Base-by-base conservation (phyloP, 2,329 filamentous ascomycete genomes). In the Bertia moriformis region DNA sequence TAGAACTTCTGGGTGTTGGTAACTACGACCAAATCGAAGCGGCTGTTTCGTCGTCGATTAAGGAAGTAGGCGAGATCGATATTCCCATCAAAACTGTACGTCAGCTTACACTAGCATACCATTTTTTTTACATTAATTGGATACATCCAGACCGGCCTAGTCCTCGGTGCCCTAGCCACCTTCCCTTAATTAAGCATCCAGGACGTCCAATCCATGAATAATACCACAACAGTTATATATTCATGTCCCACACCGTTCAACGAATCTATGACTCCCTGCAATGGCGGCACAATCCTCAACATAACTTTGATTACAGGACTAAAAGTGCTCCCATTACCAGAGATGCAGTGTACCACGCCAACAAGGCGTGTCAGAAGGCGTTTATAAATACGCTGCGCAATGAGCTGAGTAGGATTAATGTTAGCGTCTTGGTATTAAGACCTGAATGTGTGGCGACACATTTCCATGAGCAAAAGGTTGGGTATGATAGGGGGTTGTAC, bases 361-460 rank as follows among this genome's bases (percentile, higher is more conserved):
- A 52, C 43, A 68, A 67, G 44, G 62, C 64, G 1, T 55, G 51
- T 2, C 62, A 65, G 39, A 65, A 70, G 40, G 66, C 51, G 0
- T 69, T 71, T 43, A 63, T 61, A 0, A 68, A 71, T 40, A 56
- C 58, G 1, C 53, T 71, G 7, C 51, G 66, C 1, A 66, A 56
- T n/a, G 69, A 73, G 47, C 46, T 68, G 5, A 49, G 44, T 17
- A 60, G 57, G 3, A 65, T 62, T 0, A 59, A 66, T 43, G 64
- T 69, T 40, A 56, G 60, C 14, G 63, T 69, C 0, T 41, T 67
- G 4, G 61, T 59, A 0, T 43, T 68, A 12, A 48, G 65, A 20
- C 66, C 66, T 0, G 66, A 65, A 0, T 57, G 60, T n/a, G 63
- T 67, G 10, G 60, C 58, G 3, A 67, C 62, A 0, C 53, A 68